phyloP scores from a whole-genome alignment of 2,329 filamentous ascomycete genomes.

The Westerdykella sp. region DNA sequence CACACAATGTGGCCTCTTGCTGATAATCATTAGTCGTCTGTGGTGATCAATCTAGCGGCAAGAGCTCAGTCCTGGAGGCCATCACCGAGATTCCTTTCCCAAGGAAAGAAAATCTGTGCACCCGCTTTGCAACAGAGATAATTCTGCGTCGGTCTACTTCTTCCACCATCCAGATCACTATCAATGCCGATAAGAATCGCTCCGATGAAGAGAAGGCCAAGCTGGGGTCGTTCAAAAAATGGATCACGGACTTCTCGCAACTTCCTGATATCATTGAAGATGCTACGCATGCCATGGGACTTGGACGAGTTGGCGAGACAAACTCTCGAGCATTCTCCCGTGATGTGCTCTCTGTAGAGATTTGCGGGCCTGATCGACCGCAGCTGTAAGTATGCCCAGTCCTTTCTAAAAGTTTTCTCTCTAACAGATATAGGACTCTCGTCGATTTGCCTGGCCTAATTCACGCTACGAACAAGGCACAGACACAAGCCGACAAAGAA shows the following conservation, averaged over 20 bases:
- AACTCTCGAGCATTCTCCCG: too few species aligned
- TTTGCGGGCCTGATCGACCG: conserved; percentile 35
- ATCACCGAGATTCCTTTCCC: conserved; percentile 58
- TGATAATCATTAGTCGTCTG: too few species aligned
- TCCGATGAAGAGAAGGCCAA: too few species aligned
- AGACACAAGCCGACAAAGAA: conserved; percentile 12
- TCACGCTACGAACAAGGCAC: conserved; percentile 18
- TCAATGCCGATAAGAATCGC: too few species aligned
- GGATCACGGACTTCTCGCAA: too few species aligned
- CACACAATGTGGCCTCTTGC: too few species aligned
- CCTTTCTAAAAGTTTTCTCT: conserved; percentile 14
- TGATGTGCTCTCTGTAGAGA: conserved; percentile 41
- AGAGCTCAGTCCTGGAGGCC: conserved; percentile 60
- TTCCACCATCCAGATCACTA: too few species aligned
- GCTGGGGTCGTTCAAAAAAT: too few species aligned
- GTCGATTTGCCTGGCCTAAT: conserved; percentile 46
- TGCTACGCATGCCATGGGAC: conserved; percentile 49
- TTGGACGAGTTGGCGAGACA: conserved; percentile 33
- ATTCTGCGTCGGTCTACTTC: too few species aligned
- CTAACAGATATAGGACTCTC: conserved; percentile 33
- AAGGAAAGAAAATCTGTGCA: conserved; percentile 51
- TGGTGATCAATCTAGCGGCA: conserved; percentile 56
- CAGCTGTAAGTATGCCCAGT: conserved; percentile 17
- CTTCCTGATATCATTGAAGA: too few species aligned
- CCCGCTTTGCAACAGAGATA: conserved; percentile 53